Base-by-base conservation (phyloP, 2,329 filamentous ascomycete species). In the Monosporascus sp. region DNA sequence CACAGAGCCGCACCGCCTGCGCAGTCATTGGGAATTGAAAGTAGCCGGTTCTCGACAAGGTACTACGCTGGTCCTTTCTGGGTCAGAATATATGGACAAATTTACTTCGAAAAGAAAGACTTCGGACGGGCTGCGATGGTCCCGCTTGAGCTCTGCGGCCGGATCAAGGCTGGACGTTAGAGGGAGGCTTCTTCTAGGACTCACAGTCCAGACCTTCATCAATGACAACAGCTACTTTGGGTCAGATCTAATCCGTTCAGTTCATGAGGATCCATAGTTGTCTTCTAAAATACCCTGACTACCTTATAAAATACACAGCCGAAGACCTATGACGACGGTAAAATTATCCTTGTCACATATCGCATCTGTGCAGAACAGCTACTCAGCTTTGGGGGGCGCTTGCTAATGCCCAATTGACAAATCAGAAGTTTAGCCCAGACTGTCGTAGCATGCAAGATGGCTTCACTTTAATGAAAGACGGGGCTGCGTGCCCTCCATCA, bases 51-150 rank as follows among this genome's bases (percentile, higher is more conserved):
- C 46, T 54, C 63, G 31, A 63, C 63, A 11, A 64, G 64, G 49
- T 61, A 58, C 31, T 65, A 66, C 22, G 59, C 59, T 7, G 61
- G 59, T 18, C 56, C 56, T n/a, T 63, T 66, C 54, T 64, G 62
- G 62, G 48, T 57, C n/a, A 60, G 64, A 50, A 51, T 66, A 17
- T 64, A 61, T 8, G 55, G 60, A 48, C 64, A 65, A 53, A 57
- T 66, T 31, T 64, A 66, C 48, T 60, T 66, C 38, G 63, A 64
- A 26, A 51, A 37, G n/a, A 41, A 50, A n/a, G 62, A 66, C 50
- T 66, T 66, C 26, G 59, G 59, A 48, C 65, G 61, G 64, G 63
- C 64, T 37, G 63, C 61, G 18, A 58, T 57, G 35, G 58, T 63
- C 17, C 53, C 65, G 26, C 56, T 64, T 24, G 63, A 65, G 38